A percentile compares a stretch with the other conserved stretches of the same genome.
phyloP scores from a whole-genome alignment of 2,329 filamentous ascomycete genomes.

The Magnaporthiopsis rhizophila region DNA sequence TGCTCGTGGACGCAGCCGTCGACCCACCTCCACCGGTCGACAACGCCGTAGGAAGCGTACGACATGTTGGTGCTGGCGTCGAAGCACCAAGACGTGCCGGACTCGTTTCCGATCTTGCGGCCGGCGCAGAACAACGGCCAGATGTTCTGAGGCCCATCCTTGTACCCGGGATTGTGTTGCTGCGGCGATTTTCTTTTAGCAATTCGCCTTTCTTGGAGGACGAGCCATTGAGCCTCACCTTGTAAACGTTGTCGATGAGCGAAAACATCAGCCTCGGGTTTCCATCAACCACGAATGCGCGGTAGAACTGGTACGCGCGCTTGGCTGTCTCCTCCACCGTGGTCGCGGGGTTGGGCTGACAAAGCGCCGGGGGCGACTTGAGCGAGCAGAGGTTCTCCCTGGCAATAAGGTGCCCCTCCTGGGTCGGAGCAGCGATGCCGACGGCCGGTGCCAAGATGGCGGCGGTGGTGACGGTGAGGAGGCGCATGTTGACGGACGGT shows the following conservation, averaged over 20 bases:
- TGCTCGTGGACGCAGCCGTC: conserved; percentile 32
- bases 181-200: conserved; percentile 10
- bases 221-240: too few relatives aligned
- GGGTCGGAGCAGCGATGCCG: conserved; percentile 19
- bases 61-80: conserved; percentile 32
- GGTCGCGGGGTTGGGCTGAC: conserved; percentile 23
- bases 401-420: conserved; percentile 16
- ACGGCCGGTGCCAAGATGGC: conserved; percentile 19
- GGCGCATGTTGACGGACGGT: conserved; percentile 19
- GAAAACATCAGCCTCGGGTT: conserved; percentile 32
- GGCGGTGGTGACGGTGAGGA: conserved; percentile 17
- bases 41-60: conserved; percentile 28
- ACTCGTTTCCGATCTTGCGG: conserved; percentile 24
- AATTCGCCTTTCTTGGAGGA: too few relatives aligned
- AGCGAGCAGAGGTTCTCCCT: conserved; percentile 30
- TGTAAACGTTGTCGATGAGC: conserved; percentile 27
- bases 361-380: conserved; percentile 25
- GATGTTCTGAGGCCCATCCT: conserved; percentile 25
- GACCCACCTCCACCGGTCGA: conserved; percentile 31
- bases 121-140: conserved; percentile 31
- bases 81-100: conserved; percentile 27
- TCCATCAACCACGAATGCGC: conserved; percentile 31
- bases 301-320: conserved; percentile 31
- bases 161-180: conserved; percentile 31
- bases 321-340: conserved; percentile 29